Conservation (phyloP, 306 rosid genomes). For the Argentina anserina region DNA sequence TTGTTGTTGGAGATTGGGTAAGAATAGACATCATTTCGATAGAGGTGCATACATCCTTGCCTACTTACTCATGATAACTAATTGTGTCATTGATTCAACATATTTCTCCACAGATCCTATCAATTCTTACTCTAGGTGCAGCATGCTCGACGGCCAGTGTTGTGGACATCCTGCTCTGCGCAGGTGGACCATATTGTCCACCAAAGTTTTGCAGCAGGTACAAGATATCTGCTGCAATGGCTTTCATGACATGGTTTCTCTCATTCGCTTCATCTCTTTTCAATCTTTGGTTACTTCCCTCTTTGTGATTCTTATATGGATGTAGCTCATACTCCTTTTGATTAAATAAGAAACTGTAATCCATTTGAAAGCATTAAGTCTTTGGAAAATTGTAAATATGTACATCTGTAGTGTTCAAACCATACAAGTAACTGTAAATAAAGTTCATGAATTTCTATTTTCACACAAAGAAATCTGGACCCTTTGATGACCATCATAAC, state of each 20-base stretch:
- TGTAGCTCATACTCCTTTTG: background rate
- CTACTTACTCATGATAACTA: background rate
- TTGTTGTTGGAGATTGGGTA: conserved; percentile 77
- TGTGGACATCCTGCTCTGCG: conserved; percentile 53
- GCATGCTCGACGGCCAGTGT: conserved; percentile 81
- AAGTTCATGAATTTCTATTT: background rate
- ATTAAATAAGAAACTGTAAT: conserved; percentile 8
- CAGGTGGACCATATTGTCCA: conserved; percentile 43
- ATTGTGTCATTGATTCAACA: conserved; percentile 7
- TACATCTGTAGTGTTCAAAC: conserved; percentile 6
- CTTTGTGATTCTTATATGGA: conserved; percentile 38
- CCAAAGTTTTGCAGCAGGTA: conserved; percentile 55
- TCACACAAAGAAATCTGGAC: background rate
- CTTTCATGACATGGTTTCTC: conserved; percentile 68
- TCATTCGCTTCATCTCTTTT: conserved; percentile 59
- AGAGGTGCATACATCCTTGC: conserved; percentile 5
- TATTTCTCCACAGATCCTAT: conserved; percentile 42
- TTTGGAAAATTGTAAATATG: background rate
- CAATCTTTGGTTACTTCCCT: conserved; percentile 78
- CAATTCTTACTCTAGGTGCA: conserved; percentile 71
- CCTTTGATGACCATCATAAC: background rate
- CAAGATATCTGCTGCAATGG: conserved; percentile 69
- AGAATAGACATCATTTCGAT: conserved; percentile 24
- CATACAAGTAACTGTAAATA: background rate
- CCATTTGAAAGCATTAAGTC: conserved; percentile 6